Evolutionary conservation across 208 protist genomes (phyloP).

Genomic region (Trypanosoma vivax): DNA sequence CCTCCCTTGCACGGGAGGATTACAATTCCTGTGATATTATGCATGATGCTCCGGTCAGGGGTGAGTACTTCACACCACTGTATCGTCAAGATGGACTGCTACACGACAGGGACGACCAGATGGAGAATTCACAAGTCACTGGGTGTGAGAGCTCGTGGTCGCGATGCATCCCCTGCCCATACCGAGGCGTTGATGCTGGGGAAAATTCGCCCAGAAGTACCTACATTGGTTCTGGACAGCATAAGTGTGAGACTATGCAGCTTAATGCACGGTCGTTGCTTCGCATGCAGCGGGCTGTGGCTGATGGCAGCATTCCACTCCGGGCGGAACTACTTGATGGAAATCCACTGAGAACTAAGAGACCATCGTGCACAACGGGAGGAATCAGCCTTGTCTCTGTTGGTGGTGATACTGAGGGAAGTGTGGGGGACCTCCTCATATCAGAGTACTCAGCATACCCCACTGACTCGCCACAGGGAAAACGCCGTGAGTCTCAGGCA

Average conservation of each 20-base stretch:
- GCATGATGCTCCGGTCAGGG: too few species aligned
- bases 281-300: conserved; percentile 5
- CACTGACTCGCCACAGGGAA: background rate
- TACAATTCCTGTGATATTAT: background rate
- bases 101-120: too few species aligned
- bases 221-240: too few species aligned
- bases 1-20: background rate
- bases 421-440: background rate
- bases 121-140: too few species aligned
- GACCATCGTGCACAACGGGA: background rate
- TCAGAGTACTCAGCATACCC: background rate
- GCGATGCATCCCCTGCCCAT: too few species aligned
- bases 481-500: background rate
- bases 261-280: conserved; percentile 4
- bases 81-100: too few species aligned
- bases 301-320: conserved; percentile 6
- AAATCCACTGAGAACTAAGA: background rate
- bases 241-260: background rate
- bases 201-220: too few species aligned
- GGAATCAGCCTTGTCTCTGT: conserved; percentile 4
- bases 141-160: too few species aligned
- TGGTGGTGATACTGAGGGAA: background rate
- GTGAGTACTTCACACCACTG: too few species aligned
- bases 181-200: too few species aligned
- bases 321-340: conserved; percentile 6